Evolutionary conservation across 2,329 filamentous ascomycete genomes (phyloP).

Genomic region (Penicillium sp.): DNA sequence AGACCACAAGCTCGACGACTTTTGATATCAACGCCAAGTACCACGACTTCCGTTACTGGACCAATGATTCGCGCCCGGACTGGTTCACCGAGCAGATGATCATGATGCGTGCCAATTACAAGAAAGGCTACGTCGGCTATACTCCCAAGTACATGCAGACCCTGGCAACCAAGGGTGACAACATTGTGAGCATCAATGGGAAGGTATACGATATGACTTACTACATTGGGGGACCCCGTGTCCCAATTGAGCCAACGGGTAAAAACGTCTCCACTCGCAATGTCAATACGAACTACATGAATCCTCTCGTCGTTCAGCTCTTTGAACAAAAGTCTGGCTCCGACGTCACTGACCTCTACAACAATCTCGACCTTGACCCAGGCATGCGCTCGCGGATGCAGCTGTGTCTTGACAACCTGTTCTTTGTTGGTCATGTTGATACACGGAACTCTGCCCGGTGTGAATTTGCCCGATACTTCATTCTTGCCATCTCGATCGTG

Average conservation of each 20-base stretch:
- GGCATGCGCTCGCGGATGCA: conserved; percentile 63
- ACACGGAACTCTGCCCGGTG: conserved; percentile 82
- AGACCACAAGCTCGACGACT: conserved; percentile 58
- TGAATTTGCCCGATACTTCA: conserved; percentile 81
- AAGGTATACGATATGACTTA: conserved; percentile 85
- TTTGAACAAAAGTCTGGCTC: conserved; percentile 71
- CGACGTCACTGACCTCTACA: conserved; percentile 81
- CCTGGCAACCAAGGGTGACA: conserved; percentile 58
- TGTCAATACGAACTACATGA: conserved; percentile 73
- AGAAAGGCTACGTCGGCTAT: conserved; percentile 83
- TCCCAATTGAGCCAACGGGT: conserved; percentile 54
- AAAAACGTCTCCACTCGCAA: conserved; percentile 42
- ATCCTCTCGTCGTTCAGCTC: conserved; percentile 63
- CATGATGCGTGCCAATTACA: conserved; percentile 69
- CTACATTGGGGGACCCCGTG: conserved; percentile 72
- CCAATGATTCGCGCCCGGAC: conserved; percentile 74
- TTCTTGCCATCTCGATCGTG: conserved; percentile 76
- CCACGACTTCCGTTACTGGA: conserved; percentile 87
- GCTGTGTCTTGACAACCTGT: conserved; percentile 84
- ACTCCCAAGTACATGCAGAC: conserved; percentile 69
- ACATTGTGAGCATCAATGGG: conserved; percentile 71
- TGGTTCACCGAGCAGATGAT: conserved; percentile 92
- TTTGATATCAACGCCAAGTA: conserved; percentile 71
- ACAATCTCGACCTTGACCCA: conserved; percentile 58
- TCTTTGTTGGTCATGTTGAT: conserved; percentile 87